Conservation (phyloP, 2,329 filamentous ascomycete genomes). For the Epichloe scottii region DNA sequence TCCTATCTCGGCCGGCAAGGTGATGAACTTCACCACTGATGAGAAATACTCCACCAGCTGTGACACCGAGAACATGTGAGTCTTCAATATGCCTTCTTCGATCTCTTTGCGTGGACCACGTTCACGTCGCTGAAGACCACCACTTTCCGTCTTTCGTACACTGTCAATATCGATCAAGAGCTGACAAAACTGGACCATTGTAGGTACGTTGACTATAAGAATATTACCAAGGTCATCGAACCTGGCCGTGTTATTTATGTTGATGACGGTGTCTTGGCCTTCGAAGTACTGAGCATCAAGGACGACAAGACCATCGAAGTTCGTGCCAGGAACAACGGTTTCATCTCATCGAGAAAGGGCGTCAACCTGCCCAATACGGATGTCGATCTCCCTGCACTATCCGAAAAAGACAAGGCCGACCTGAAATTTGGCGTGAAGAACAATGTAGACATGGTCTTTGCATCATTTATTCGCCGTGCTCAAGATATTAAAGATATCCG, state of each 20-base stretch:
- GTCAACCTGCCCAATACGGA: slow-evolving; percentile 99
- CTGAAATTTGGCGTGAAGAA: slow-evolving; percentile 96
- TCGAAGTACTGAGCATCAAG: slow-evolving; percentile 78
- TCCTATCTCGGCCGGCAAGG: slow-evolving; percentile 68
- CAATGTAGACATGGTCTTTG: slow-evolving; percentile 97
- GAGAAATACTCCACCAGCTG: slow-evolving; percentile 76
- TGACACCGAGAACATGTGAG: slow-evolving; percentile 88
- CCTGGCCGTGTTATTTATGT: slow-evolving; percentile 92
- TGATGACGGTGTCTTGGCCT: slow-evolving; percentile 94
- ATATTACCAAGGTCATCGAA: slow-evolving; percentile 97
- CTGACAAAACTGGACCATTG: not conserved
- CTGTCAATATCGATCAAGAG: not conserved
- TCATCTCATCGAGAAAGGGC: slow-evolving; percentile 97
- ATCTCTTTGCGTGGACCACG: not conserved
- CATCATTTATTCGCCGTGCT: slow-evolving; percentile 91
- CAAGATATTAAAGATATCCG: slow-evolving; percentile 92
- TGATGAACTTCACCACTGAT: slow-evolving; percentile 95
- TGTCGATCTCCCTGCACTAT: slow-evolving; percentile 92
- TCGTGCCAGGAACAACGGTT: slow-evolving; percentile 90
- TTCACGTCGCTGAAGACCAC: not conserved
- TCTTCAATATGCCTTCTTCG: slow-evolving; percentile 6
- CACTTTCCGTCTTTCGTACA: not conserved
- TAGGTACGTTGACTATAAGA: slow-evolving; percentile 98
- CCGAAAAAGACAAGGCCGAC: slow-evolving; percentile 95
- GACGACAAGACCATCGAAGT: slow-evolving; percentile 83